Conservation (phyloP, 106 monocot genomes). For the Cymbidium sinense region DNA sequence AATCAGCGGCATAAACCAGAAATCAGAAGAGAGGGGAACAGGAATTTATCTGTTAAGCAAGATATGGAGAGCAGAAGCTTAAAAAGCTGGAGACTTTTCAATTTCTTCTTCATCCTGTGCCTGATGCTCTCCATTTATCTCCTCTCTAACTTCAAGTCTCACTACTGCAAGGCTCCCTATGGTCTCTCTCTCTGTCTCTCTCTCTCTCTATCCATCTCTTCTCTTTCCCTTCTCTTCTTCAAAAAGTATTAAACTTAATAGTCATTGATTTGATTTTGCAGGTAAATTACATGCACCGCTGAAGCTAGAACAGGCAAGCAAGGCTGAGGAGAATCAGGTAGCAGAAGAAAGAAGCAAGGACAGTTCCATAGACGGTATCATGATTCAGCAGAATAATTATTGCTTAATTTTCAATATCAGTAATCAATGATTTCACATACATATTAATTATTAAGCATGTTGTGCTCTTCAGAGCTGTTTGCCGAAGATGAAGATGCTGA, state of each 20-base stretch:
- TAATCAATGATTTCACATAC: not conserved
- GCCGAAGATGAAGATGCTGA: constrained; percentile 18
- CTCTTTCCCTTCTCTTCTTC: not conserved
- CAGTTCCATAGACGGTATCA: constrained; percentile 6
- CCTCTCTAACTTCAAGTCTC: constrained; percentile 8
- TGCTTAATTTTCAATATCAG: not conserved
- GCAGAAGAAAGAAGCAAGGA: not conserved
- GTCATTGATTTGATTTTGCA: not conserved
- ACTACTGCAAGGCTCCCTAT: constrained; percentile 11
- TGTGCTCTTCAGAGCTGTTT: not conserved
- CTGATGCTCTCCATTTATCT: constrained; percentile 11
- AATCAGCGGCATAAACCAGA: not conserved
- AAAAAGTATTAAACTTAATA: not conserved
- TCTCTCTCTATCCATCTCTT: not conserved
- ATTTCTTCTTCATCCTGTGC: constrained; percentile 4
- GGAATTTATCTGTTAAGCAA: not conserved
- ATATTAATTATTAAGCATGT: not conserved
- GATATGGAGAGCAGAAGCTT: not conserved
- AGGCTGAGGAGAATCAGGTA: constrained; percentile 2
- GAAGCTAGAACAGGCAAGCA: not conserved
- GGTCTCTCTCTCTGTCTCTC: constrained; percentile 11
- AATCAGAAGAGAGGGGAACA: not conserved
- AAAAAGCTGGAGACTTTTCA: constrained; percentile 1
- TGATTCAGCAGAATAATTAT: not conserved
- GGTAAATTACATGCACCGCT: not conserved